A percentile compares a stretch with the other conserved stretches of the same genome.
phyloP scores from a whole-genome alignment of 495 filamentous ascomycete genomes.

The Venustampulla echinocandica region DNA sequence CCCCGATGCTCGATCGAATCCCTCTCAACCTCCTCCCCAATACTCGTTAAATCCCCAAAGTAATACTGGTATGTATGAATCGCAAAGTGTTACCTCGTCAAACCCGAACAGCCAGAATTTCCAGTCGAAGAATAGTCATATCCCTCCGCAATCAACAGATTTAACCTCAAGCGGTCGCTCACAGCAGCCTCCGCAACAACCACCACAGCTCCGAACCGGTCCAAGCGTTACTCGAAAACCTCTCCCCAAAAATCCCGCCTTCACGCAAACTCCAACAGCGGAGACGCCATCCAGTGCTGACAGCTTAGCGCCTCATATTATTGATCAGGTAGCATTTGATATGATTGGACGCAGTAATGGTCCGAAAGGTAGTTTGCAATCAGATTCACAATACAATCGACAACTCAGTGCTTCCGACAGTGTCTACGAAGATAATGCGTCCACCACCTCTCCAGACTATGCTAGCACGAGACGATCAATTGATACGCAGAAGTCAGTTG shows the following conservation, averaged over 20 bases:
- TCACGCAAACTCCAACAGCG: conserved; percentile 25
- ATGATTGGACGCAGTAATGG: conserved; percentile 21
- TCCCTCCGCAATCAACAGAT: conserved; percentile 11
- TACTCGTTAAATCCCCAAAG: conserved; percentile 2
- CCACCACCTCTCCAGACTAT: conserved; percentile 48
- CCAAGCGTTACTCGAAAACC: conserved; percentile 56
- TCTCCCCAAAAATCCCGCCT: conserved; percentile 41
- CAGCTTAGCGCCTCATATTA: conserved; percentile 53
- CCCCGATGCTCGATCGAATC: conserved; percentile 3
- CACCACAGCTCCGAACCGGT: conserved; percentile 33
- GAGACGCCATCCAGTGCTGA: conserved; percentile 45
- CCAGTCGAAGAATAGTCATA: too few relatives aligned
- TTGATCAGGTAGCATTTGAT: conserved; percentile 58
- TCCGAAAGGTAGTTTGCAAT: background rate
- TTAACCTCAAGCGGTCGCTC: conserved; percentile 10
- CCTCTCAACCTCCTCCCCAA: conserved; percentile 9
- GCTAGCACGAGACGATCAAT: conserved; percentile 61
- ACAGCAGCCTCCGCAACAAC: conserved; percentile 17
- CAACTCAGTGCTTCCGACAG: conserved; percentile 32
- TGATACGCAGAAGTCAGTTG: conserved; percentile 50
- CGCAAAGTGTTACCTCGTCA: background rate
- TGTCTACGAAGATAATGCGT: conserved; percentile 38
- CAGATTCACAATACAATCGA: conserved; percentile 19
- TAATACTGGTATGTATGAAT: background rate
- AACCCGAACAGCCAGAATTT: background rate